Conservation (phyloP, 306 rosid genomes). For the Quercus berberidifolia region DNA sequence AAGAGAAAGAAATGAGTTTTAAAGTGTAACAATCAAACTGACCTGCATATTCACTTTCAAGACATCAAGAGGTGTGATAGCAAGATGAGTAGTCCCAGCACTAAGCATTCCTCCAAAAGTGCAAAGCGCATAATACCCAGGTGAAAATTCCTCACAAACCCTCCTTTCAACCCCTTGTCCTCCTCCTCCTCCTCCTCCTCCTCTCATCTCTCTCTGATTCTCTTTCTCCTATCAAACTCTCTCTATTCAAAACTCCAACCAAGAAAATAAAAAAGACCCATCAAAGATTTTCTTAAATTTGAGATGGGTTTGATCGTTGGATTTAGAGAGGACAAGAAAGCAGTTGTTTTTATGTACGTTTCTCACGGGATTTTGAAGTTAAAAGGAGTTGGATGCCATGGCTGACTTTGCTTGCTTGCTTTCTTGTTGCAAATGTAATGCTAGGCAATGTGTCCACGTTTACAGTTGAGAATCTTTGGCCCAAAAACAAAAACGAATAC, state of each 20-base stretch:
- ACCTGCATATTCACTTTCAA: slow-evolving; percentile 84
- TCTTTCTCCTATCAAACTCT: not conserved
- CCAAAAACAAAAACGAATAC: not conserved
- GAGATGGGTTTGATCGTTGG: not conserved
- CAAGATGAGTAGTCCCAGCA: slow-evolving; percentile 67
- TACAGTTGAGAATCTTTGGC: slow-evolving; percentile 29
- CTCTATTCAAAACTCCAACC: not conserved
- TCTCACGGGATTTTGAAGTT: not conserved
- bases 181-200: slow-evolving; percentile 8
- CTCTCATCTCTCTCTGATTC: not conserved
- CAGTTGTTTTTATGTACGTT: not conserved
- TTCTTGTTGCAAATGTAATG: too few relatives aligned
- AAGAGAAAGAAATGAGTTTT: not conserved
- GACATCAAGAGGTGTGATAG: slow-evolving; percentile 73
- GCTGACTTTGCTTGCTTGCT: slow-evolving; percentile 11
- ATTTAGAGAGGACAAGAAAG: not conserved
- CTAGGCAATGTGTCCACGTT: slow-evolving; percentile 34
- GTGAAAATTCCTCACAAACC: slow-evolving; percentile 49
- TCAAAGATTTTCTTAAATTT: not conserved
- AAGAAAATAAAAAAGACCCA: not conserved
- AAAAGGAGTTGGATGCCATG: slow-evolving; percentile 14
- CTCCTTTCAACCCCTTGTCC: slow-evolving; percentile 33
- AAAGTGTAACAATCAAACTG: not conserved
- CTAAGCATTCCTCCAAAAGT: slow-evolving; percentile 67
- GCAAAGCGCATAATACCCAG: slow-evolving; percentile 61